Percentiles rank a stretch among this genome's conserved stretches.
Conservation (phyloP, 2,329 filamentous ascomycete genomes). For the Raffaelea albimanens region DNA sequence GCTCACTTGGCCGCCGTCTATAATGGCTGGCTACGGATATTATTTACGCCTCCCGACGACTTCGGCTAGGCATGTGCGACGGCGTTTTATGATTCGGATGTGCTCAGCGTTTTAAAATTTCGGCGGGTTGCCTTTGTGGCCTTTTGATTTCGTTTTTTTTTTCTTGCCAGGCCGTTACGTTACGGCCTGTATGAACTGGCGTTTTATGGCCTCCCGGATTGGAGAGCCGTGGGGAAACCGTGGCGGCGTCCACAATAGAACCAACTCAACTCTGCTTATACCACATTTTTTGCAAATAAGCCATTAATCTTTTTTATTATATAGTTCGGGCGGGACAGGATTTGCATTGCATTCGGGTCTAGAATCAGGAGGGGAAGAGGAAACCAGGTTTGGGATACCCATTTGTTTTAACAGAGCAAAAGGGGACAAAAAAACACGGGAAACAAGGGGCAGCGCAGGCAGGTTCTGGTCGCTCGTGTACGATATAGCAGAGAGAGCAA, state of each 20-base stretch:
- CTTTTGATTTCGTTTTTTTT: not conserved
- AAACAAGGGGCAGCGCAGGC: not conserved
- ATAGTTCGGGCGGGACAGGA: slow-evolving; percentile 9
- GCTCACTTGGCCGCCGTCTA: slow-evolving; percentile 16
- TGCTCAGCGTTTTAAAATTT: no score
- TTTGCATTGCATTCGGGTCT: slow-evolving; percentile 2
- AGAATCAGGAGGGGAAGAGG: not conserved
- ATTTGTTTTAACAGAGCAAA: no score
- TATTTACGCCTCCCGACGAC: not conserved
- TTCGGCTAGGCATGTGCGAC: not conserved
- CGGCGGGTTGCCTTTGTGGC: no score
- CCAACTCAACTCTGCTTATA: slow-evolving; percentile 39
- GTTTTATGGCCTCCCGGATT: not conserved
- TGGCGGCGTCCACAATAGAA: slow-evolving; percentile 27
- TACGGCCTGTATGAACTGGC: not conserved
- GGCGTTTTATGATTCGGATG: no score
- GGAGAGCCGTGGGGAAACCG: slow-evolving; percentile 4
- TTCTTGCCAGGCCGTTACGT: not conserved
- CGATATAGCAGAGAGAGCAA: not conserved
- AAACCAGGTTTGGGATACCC: not conserved
- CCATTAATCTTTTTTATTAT: slow-evolving; percentile 7
- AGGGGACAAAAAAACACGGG: not conserved
- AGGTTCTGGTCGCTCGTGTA: slow-evolving; percentile 8
- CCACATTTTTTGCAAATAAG: slow-evolving; percentile 7
- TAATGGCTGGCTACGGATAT: slow-evolving; percentile 13